Percentiles rank a stretch among this genome's conserved stretches.
These are phyloP conservation scores for Myxozyma nipponensis DNA, from an alignment of 805 yeast genomes.

Conservation along the genomic window DNA sequence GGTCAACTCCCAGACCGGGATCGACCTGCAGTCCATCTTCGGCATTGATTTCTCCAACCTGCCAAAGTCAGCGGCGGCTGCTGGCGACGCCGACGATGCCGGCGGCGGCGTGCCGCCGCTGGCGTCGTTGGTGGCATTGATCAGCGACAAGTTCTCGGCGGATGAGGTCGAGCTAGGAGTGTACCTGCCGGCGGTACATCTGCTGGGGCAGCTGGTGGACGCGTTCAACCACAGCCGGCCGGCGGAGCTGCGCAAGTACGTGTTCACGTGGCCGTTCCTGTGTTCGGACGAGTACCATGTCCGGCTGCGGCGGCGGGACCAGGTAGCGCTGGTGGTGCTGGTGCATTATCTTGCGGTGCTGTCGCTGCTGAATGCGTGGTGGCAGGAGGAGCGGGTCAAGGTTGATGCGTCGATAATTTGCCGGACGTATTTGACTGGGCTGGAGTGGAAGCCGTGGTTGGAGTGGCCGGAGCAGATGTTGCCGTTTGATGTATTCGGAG, in stretches of 20 bases:
- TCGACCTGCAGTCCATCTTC: conserved; percentile 22
- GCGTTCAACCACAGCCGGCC: conserved; percentile 20
- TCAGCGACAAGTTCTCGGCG: conserved; percentile 1
- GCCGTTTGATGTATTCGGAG: conserved; percentile 11
- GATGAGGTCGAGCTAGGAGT: conserved; percentile 13
- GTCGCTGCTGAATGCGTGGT: conserved; percentile 24
- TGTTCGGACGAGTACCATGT: conserved; percentile 18
- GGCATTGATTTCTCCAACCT: conserved; percentile 21
- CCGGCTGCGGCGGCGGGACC: conserved; percentile 18
- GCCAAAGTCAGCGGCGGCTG: neutral
- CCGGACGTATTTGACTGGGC: conserved; percentile 7
- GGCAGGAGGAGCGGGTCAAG: conserved; percentile 28
- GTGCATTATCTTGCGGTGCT: conserved; percentile 24
- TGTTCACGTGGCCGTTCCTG: conserved; percentile 27
- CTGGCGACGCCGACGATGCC: neutral
- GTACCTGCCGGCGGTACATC: conserved; percentile 17
- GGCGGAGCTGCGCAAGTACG: conserved; percentile 26
- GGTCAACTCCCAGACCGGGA: conserved; percentile 17
- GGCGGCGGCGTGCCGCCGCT: conserved; percentile 6
- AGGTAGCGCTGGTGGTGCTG: conserved; percentile 16
- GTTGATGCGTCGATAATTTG: conserved; percentile 18
- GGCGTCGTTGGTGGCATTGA: conserved; percentile 1
- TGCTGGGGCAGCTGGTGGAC: conserved; percentile 18
- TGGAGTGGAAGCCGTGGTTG: conserved; percentile 25
- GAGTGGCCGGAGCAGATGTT: conserved; percentile 19